Evolutionary conservation across 495 filamentous ascomycete species (phyloP), one percentile per base, ranked within the genome.

Genomic region (Mycothermus thermophilus): DNA sequence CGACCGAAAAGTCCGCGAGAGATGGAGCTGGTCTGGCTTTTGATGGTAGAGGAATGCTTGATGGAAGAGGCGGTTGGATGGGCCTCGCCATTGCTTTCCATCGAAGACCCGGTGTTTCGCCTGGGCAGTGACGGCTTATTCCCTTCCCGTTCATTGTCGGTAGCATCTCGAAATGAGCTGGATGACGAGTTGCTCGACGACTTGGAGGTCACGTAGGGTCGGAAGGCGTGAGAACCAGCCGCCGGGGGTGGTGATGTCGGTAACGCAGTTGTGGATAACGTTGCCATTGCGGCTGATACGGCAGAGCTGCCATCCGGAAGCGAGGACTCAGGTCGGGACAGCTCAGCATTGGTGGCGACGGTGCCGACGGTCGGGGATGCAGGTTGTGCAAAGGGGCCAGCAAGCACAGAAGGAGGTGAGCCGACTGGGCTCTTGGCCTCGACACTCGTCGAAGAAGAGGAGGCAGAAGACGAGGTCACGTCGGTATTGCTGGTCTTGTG

Each of bases 301-400:
- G 75, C 79, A 48, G 46, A 35, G 8, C 70, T 65, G 37, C 64
- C 63, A 40, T 70, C 61, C n/a, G 73, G 63, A 5, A 57, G 61
- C 13, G 59, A 57, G 1, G 56, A 54, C 7, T 57, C 52, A 12
- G 54, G 51, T 22, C 59, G 62, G 37, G 69, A 54, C 11, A 68
- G 58, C 34, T 82, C 74, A n/a, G 72, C 64, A 32, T 71, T 74
- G 8, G 66, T 67, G 41, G 68, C 62, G 42, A 81, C 74, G 9
- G 69, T 68, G 21, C 69, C 74, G 4, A 84, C 63, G 8, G 78
- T 57, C 3, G 80, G 77, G 25, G 74, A 62, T 2, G 75, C 71
- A 30, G 69, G 70, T 31, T 67, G 64, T 2, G 75, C 71, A 41
- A 86, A 79, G 0, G 78, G 77, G 24, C 67, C 68, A 5, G 60